phyloP scores from a whole-genome alignment of 805 yeast genomes.

The Brettanomyces nanus region DNA sequence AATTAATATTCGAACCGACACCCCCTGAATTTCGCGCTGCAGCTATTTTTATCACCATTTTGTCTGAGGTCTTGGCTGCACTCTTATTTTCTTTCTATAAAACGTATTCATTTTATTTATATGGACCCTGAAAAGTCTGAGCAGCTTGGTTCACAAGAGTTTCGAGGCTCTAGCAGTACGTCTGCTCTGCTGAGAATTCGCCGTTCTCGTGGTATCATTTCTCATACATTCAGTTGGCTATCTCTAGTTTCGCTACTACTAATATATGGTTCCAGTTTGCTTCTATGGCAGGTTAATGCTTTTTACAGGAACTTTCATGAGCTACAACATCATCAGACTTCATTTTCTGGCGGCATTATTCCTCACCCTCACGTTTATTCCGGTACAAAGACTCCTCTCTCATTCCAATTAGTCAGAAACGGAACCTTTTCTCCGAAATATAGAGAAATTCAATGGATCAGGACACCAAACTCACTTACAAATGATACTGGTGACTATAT shows the following conservation, averaged over 20 bases:
- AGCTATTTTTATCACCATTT: too few species aligned
- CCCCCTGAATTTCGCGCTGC: too few species aligned
- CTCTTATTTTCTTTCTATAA: too few species aligned
- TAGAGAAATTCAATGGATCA: conserved; percentile 65
- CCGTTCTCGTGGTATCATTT: too few species aligned
- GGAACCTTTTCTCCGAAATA: conserved; percentile 46
- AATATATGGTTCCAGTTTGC: conserved; percentile 9
- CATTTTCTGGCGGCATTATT: background rate
- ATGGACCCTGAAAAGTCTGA: too few species aligned
- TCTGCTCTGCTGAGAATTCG: too few species aligned
- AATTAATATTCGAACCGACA: too few species aligned
- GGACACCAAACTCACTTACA: conserved; percentile 35
- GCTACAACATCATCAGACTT: background rate
- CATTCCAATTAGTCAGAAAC: conserved; percentile 41
- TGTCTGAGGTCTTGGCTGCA: too few species aligned
- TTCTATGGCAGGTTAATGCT: conserved; percentile 7
- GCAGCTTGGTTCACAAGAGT: too few species aligned
- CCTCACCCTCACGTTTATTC: background rate
- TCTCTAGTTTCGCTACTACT: conserved; percentile 5
- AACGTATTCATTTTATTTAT: too few species aligned
- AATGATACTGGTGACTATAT: conserved; percentile 65
- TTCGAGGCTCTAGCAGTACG: too few species aligned
- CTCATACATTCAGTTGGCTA: background rate
- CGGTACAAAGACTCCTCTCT: conserved; percentile 21
- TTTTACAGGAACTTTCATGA: conserved; percentile 2